phyloP scores from a whole-genome alignment of 192 early-diverging fungal species.

The Linnemannia hyalina region DNA sequence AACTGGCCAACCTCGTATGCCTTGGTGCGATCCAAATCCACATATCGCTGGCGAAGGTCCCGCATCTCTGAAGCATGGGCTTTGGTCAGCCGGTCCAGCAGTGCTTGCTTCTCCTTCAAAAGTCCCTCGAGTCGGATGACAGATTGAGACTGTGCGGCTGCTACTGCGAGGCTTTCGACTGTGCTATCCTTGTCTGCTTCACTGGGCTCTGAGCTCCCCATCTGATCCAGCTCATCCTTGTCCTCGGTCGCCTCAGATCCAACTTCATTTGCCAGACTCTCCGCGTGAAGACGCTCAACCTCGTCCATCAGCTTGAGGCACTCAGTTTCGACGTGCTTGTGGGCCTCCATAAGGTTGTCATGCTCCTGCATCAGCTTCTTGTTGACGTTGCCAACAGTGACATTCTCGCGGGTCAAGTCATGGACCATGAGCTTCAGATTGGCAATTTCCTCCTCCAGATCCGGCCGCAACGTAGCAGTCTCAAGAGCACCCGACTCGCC shows the following conservation, averaged over 20 bases:
- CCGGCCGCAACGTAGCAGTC: constrained; percentile 11
- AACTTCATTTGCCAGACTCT: constrained; percentile 52
- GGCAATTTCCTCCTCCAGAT: constrained; percentile 55
- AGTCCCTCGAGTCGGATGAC: constrained; percentile 54
- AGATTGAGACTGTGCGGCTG: constrained; percentile 32
- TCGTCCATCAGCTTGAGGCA: constrained; percentile 82
- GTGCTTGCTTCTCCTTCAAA: constrained; percentile 60
- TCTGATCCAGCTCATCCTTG: constrained; percentile 4
- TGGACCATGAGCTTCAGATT: constrained; percentile 58
- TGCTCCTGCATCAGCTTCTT: constrained; percentile 63
- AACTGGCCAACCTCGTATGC: constrained; percentile 69
- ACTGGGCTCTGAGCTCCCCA: constrained; percentile 13
- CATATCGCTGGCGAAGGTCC: constrained; percentile 61
- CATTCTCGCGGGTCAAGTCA: constrained; percentile 65
- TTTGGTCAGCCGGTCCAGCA: constrained; percentile 59
- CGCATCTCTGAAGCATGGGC: constrained; percentile 66
- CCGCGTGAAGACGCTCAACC: constrained; percentile 75
- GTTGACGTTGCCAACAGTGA: constrained; percentile 63
- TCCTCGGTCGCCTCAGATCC: not conserved
- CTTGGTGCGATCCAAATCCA: constrained; percentile 71
- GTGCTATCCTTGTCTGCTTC: constrained; percentile 2
- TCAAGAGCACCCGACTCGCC: constrained; percentile 21
- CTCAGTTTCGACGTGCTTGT: constrained; percentile 78
- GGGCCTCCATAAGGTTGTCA: constrained; percentile 68
- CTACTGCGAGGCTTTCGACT: constrained; percentile 38